Base-by-base conservation (phyloP, 192 early-diverging fungal species). In the Coemansia sp. region DNA sequence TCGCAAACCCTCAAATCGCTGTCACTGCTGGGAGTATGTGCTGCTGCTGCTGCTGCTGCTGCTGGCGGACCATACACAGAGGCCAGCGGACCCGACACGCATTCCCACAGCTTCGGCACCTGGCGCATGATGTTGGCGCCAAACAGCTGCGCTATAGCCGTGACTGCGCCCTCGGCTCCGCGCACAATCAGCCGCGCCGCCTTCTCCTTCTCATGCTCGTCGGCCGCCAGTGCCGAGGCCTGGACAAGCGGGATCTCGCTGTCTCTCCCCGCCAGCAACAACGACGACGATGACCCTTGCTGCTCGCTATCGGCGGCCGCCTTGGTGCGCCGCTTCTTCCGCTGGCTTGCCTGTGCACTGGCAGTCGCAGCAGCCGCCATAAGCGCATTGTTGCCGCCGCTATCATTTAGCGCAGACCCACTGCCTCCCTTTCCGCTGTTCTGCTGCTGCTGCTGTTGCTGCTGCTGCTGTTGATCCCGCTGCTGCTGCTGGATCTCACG, bases 151-250 rank as follows among this genome's bases (percentile, higher is more conserved):
- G 76, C 76, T 19, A 82, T 44, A 0, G 72, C 74, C 13, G 62
- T 38, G 3, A 85, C 49, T 0, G 84, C 77, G 9, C 48, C 39
- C 44, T 90, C 84, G 0, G 90, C 91, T 23, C 91, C 91, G 12
- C 91, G 88, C 23, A 89, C 86, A 57, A 89, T 86, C 56, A 92
- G 58, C 32, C 79, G 83, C 8, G 85, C 81, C 12, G 83, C 70
- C 40, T 71, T 72, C 32, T 89, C 85, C 9, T 79, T 73, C 23
- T 83, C 85, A 42, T 87, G 86, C 12, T 76, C 70, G 42, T 75
- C 74, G 0, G 72, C 47, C 0, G 72, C 47, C 39, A 70, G 48
- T 15, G 58, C 23, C 0, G 64, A 42, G 0, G 73, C 54, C 40
- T 63, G 69, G 4, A 81, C 70, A 15, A 81, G 49, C 23, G 77